These are phyloP conservation scores for Adansonia grandidieri DNA, from an alignment of 441 rosid species.

Conservation along the genomic window DNA sequence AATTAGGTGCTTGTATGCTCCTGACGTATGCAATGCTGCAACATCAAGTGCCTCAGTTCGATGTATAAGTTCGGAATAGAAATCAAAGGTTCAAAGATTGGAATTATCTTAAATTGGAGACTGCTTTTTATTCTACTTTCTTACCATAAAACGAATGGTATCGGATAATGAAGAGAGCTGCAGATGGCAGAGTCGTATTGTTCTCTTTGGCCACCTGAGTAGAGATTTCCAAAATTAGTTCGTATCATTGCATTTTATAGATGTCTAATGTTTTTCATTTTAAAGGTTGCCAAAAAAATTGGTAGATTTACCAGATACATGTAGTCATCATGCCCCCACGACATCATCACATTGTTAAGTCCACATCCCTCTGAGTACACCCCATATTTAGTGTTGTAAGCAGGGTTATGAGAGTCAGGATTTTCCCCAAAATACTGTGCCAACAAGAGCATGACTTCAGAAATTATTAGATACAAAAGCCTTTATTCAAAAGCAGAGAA, in stretches of 20 bases:
- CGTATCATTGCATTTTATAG: too few species aligned
- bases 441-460: too few species aligned
- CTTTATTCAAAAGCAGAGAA: background rate
- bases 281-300: too few species aligned
- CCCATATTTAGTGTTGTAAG: conserved; percentile 71
- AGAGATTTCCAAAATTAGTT: background rate
- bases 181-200: conserved; percentile 71
- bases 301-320: conserved; percentile 95
- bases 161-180: conserved; percentile 76
- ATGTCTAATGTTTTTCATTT: too few species aligned
- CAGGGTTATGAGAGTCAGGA: conserved; percentile 62
- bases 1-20: conserved; percentile 75
- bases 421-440: conserved; percentile 78
- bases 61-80: background rate
- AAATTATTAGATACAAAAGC: too few species aligned
- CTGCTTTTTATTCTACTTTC: background rate
- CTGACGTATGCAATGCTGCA: conserved; percentile 75
- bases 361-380: conserved; percentile 74
- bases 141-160: conserved; percentile 86
- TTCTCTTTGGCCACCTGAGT: conserved; percentile 74
- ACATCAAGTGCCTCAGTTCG: background rate
- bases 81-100: background rate
- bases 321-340: conserved; percentile 97
- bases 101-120: background rate
- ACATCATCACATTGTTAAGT: conserved; percentile 69